Percentiles rank a stretch among this genome's conserved stretches.
These are phyloP conservation scores for Aureobasidium leucospermi DNA, from an alignment of 2,329 filamentous ascomycete species.

Conservation along the genomic window DNA sequence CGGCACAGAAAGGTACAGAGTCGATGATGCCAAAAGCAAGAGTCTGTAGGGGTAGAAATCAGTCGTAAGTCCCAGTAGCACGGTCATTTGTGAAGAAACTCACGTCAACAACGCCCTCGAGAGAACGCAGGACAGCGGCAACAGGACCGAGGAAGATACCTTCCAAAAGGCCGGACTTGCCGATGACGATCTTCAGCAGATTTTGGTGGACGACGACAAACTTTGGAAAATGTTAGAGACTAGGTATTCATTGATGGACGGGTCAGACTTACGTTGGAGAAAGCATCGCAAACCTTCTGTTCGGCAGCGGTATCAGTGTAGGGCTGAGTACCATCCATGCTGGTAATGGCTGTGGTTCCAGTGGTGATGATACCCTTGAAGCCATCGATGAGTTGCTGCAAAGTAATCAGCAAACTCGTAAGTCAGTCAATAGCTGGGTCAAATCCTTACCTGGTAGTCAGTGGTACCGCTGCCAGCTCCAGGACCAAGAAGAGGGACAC, in stretches of 20 bases:
- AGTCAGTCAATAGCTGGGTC: too few species aligned
- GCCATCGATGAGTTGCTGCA: constrained; percentile 23
- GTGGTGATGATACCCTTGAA: constrained; percentile 27
- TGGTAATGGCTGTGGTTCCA: constrained; percentile 14
- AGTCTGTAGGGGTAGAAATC: background rate
- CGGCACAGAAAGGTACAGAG: constrained; percentile 8
- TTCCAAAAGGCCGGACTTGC: constrained; percentile 27
- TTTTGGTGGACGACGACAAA: constrained; percentile 28
- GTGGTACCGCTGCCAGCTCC: background rate
- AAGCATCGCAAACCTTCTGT: constrained; percentile 22
- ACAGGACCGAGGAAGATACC: constrained; percentile 25
- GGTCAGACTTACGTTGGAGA: constrained; percentile 18
- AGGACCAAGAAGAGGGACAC: background rate
- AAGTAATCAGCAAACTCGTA: too few species aligned
- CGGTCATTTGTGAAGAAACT: background rate
- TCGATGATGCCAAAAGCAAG: constrained; percentile 14
- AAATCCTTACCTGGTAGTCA: constrained; percentile 12
- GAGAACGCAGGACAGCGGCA: constrained; percentile 21
- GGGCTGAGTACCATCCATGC: constrained; percentile 18
- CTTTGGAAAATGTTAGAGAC: constrained; percentile 8
- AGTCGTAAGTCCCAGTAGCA: background rate
- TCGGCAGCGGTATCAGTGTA: constrained; percentile 16
- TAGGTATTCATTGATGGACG: too few species aligned
- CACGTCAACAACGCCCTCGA: constrained; percentile 7
- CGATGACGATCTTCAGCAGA: constrained; percentile 30